These are phyloP conservation scores for Penicilliopsis zonata DNA, from an alignment of 495 filamentous ascomycete species.

Conservation along the genomic window DNA sequence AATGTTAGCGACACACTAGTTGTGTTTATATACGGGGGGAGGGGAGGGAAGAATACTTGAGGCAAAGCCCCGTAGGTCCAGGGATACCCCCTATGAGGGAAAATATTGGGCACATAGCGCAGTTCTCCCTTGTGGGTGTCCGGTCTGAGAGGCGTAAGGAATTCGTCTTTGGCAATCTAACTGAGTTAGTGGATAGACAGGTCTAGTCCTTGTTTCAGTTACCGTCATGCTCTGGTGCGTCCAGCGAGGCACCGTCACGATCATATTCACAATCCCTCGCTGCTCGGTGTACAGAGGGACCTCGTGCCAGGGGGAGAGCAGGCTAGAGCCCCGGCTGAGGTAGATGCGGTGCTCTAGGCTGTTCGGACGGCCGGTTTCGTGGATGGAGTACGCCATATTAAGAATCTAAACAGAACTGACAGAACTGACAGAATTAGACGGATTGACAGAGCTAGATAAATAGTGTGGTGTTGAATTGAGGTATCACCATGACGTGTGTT, in stretches of 20 bases:
- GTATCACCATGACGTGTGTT: too few relatives aligned
- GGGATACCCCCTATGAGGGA: conserved; percentile 99
- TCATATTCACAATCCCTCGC: conserved; percentile 82
- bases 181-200: too few relatives aligned
- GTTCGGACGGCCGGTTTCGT: conserved; percentile 67
- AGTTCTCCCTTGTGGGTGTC: conserved; percentile 47
- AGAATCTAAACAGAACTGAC: too few relatives aligned
- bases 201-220: neutral
- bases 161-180: conserved; percentile 97
- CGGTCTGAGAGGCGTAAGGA: conserved; percentile 93
- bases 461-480: too few relatives aligned
- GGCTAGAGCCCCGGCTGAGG: conserved; percentile 76
- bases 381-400: conserved; percentile 35
- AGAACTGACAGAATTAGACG: too few relatives aligned
- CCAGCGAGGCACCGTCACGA: conserved; percentile 88
- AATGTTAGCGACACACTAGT: neutral
- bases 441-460: too few relatives aligned
- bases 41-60: conserved; percentile 44
- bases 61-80: conserved; percentile 99
- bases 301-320: conserved; percentile 79
- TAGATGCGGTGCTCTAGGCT: conserved; percentile 81
- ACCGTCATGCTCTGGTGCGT: conserved; percentile 90
- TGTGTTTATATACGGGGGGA: neutral
- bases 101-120: conserved; percentile 98
- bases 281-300: conserved; percentile 83